Base-by-base conservation (phyloP, 805 yeast species). In the Candida maris region DNA sequence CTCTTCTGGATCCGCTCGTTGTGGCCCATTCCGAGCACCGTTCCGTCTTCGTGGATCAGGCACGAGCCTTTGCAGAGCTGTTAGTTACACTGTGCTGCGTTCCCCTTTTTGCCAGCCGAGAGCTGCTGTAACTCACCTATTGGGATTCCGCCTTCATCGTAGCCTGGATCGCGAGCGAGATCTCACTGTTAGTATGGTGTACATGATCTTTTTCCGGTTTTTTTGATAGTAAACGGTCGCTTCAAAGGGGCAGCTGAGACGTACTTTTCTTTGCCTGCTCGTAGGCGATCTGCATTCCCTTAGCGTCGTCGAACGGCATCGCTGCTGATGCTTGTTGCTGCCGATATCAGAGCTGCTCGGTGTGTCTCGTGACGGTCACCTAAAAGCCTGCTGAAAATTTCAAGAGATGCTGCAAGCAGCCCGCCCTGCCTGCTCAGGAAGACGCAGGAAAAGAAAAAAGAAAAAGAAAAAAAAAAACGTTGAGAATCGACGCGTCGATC, bases 131-230 rank as follows among this genome's bases (percentile, higher is more conserved):
- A 61, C 35, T 27, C 59, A 31, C 71, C 86, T 41, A 87, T 87
- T 4, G 96, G 96, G 18, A 88, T 80, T 32, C 96, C 97, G n/a
- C 95, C 95, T 62, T 88, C 95, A 4, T 62, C 67, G 51, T 70
- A 75, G 32, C 89, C 84, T 78, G 28, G 3, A 14, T 4, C 12
- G 17, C 48, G 45, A 35, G 4, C 16, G 14, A 5, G 4, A 8
- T 16, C 18, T 19, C 8, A 7, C 20, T 13, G 26, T 30, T 20
- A 19, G 26, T 30, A 20, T 20, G 8, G n/a, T n/a, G n/a, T n/a
- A n/a, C n/a, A n/a, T n/a, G n/a, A n/a, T n/a, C n/a, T n/a, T n/a
- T n/a, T n/a, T n/a, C n/a, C n/a, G n/a, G n/a, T n/a, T n/a, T n/a
- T n/a, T n/a, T n/a, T n/a, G 21, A 7, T 22, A 22, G 24, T 22